Percentiles rank a stretch among this genome's conserved stretches.
phyloP scores from a whole-genome alignment of 495 filamentous ascomycete genomes.

The Trichoderma erinaceum region DNA sequence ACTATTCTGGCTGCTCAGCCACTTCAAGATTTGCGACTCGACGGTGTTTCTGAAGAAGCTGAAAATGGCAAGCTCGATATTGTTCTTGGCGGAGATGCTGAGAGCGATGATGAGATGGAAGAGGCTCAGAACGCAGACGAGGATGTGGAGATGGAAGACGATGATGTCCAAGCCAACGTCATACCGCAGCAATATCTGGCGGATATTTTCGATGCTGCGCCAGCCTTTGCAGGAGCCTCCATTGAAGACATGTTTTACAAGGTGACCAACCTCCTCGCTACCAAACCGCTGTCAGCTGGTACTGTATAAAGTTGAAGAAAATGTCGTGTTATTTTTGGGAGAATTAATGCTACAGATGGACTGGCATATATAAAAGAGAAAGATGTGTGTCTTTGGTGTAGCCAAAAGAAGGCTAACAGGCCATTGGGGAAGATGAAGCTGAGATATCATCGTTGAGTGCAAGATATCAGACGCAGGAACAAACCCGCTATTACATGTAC shows the following conservation, averaged over 20 bases:
- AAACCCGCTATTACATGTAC: too few species aligned
- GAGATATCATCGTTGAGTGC: too few species aligned
- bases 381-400: too few species aligned
- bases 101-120: conserved; percentile 43
- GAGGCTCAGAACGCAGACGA: conserved; percentile 23
- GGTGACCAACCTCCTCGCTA: conserved; percentile 55
- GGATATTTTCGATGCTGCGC: conserved; percentile 65
- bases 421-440: too few species aligned
- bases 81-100: conserved; percentile 37
- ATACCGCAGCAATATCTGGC: conserved; percentile 61
- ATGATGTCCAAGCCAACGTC: conserved; percentile 41
- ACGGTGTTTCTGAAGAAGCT: conserved; percentile 20
- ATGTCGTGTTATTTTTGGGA: background rate
- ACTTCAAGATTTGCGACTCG: conserved; percentile 42
- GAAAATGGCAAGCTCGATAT: conserved; percentile 20
- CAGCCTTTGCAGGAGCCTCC: conserved; percentile 69
- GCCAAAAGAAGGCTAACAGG: too few species aligned
- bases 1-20: conserved; percentile 43
- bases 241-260: conserved; percentile 72
- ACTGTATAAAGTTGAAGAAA: background rate
- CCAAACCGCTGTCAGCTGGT: conserved; percentile 32
- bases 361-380: too few species aligned
- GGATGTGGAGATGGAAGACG: conserved; percentile 34
- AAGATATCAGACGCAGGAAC: too few species aligned
- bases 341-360: background rate